phyloP scores from a whole-genome alignment of 139 green algal species.

The Micractinium conductrix region DNA sequence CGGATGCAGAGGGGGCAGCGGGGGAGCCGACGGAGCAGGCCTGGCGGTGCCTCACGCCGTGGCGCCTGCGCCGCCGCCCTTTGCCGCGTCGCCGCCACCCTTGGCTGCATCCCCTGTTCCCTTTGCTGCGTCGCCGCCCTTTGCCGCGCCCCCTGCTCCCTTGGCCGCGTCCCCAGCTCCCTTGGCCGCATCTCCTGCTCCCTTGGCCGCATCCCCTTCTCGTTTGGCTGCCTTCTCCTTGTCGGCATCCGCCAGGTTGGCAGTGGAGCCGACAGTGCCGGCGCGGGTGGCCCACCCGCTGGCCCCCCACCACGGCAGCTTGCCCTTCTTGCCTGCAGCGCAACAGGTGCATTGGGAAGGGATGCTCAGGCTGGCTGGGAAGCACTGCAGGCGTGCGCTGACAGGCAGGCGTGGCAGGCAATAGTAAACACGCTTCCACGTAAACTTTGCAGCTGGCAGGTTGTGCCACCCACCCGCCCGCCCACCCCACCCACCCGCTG shows the following conservation, averaged over 20 bases:
- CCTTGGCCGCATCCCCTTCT: not conserved
- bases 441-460: not conserved
- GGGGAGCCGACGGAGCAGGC: too few species aligned
- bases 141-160: not conserved
- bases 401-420: not conserved
- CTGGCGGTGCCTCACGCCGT: too few species aligned
- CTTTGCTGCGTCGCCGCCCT: not conserved
- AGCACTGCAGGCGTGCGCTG: not conserved
- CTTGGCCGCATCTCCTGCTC: not conserved
- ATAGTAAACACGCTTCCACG: not conserved
- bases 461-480: not conserved
- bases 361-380: not conserved
- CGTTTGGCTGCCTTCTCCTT: constrained; percentile 8
- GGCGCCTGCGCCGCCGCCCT: too few species aligned
- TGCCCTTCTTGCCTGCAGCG: constrained; percentile 33
- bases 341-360: not conserved
- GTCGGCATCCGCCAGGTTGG: not conserved
- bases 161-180: not conserved
- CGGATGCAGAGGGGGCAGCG: too few species aligned
- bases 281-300: constrained; percentile 11
- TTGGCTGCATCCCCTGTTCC: not conserved
- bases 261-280: not conserved
- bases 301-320: constrained; percentile 30
- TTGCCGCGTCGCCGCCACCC: too few species aligned
- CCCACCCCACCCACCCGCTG: not conserved